Evolutionary conservation across 352 stramenopile species (phyloP), one percentile per base, ranked within the genome.

Genomic region (Phytophthora tubulina): DNA sequence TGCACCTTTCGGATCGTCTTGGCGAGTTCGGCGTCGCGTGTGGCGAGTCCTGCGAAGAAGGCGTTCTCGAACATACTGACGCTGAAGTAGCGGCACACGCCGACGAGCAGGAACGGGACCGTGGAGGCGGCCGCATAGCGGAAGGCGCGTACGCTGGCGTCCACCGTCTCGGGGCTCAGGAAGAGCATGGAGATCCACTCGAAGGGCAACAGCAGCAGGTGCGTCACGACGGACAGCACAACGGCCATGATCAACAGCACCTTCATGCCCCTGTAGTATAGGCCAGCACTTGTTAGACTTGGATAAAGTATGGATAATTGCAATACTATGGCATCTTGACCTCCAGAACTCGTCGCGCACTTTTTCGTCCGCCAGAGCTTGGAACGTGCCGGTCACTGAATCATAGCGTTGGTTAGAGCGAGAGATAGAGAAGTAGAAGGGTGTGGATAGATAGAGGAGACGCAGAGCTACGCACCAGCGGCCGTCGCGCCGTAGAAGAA

Each of bases 11-110:
- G 73, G 31, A 93, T 93, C 2, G 44, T 49, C 39, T 55, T 54
- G 13, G 79, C 75, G 2, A 93, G 78, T 2, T 68, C 38, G 5
- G 76, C 45, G 46, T 93, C 79, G 10, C 80, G 76, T 6, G 73
- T 72, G 3, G 73, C 70, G 13, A 93, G 63, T 0, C 81, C 85
- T n/a, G 80, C 81, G 55, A 93, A 93, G 70, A 91, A 93, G 27
- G 80, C 85, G 63, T 88, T 79, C 62, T 93, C 85, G 63, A 93
- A 93, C 53, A 89, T 82, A 35, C 58, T 52, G 53, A 91, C 80
- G 63, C 80, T 85, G 46, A 87, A 82, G 54, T 81, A 88, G 64
- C 85, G 81, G 10, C 80, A 88, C 21, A 77, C 67, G 1, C 80
- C 79, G 46, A 93, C 72, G 54, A 93, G 67, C 51, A 85, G 52